These are phyloP conservation scores for Ophiocordyceps camponoti-leonardi DNA, from an alignment of 2,329 filamentous ascomycete species.

Conservation along the genomic window DNA sequence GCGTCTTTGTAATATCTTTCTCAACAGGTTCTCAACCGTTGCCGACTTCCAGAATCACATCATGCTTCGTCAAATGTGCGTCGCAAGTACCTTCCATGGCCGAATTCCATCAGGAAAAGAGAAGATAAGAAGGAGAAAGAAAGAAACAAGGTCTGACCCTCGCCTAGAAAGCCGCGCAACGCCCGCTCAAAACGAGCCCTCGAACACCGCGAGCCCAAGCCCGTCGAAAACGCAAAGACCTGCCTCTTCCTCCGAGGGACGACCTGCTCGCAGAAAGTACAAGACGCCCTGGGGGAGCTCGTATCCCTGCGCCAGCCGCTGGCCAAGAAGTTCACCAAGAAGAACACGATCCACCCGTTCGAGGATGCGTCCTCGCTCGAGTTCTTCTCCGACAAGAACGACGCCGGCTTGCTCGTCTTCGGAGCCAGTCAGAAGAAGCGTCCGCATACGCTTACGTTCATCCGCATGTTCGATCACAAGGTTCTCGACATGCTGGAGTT, in stretches of 20 bases:
- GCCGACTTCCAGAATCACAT: conserved; percentile 5
- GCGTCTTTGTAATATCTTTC: too few relatives aligned
- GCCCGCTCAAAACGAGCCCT: conserved; percentile 90
- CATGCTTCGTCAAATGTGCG: conserved; percentile 34
- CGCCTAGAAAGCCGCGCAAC: conserved; percentile 38
- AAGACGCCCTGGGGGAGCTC: conserved; percentile 73
- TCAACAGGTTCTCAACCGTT: background rate
- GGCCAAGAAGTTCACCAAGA: conserved; percentile 87
- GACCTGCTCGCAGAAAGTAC: conserved; percentile 63
- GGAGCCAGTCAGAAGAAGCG: conserved; percentile 83
- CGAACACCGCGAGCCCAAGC: conserved; percentile 81
- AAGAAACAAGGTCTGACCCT: background rate
- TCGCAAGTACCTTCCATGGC: background rate
- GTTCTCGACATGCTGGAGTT: conserved; percentile 92
- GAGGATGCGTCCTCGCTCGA: conserved; percentile 76
- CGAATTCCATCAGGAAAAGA: background rate
- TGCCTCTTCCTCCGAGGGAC: conserved; percentile 82
- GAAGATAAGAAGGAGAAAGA: too few relatives aligned
- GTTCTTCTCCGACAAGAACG: conserved; percentile 95
- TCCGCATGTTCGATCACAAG: conserved; percentile 71
- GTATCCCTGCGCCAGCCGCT: conserved; percentile 71
- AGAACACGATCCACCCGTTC: conserved; percentile 90
- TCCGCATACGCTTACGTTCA: conserved; percentile 74
- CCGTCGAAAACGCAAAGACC: conserved; percentile 76
- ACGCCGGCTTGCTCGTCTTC: conserved; percentile 71